Percentiles rank a stretch among this genome's conserved stretches.
These are phyloP conservation scores for Amylocarpus encephaloides DNA, from an alignment of 2,329 filamentous ascomycete genomes.

Conservation along the genomic window DNA sequence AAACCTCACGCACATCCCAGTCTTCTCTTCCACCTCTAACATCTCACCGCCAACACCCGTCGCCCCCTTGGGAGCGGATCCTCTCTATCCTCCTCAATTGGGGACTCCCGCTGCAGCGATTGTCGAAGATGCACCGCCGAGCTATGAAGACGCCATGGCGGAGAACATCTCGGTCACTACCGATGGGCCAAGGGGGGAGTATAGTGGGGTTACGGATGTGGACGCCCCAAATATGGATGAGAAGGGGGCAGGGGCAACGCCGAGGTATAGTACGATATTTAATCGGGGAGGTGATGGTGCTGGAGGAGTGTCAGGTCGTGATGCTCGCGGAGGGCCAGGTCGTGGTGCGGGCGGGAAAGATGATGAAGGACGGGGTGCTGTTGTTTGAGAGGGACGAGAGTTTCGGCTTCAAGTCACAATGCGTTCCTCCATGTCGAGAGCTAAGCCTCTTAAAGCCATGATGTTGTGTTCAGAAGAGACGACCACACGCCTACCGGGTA, in stretches of 20 bases:
- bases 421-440: neutral
- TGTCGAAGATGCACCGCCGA: constrained; percentile 79
- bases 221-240: constrained; percentile 41
- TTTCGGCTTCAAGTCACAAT: neutral
- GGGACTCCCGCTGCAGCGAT: constrained; percentile 38
- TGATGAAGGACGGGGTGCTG: neutral
- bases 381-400: constrained; percentile 1
- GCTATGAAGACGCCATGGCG: constrained; percentile 89
- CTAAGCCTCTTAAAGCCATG: no score
- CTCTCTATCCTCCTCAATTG: constrained; percentile 54
- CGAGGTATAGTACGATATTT: constrained; percentile 5
- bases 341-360: neutral
- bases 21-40: constrained; percentile 17
- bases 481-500: no score
- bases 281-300: neutral
- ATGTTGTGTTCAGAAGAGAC: no score
- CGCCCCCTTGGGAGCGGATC: constrained; percentile 36
- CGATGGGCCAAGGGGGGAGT: constrained; percentile 64
- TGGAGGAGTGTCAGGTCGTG: neutral
- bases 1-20: constrained; percentile 25
- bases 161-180: constrained; percentile 61
- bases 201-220: constrained; percentile 57
- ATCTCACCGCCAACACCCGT: constrained; percentile 20
- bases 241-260: constrained; percentile 13
- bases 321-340: neutral